Evolutionary conservation across 2,329 filamentous ascomycete genomes (phyloP), one percentile per base, ranked within the genome.

Genomic region (Epichloe sibirici): DNA sequence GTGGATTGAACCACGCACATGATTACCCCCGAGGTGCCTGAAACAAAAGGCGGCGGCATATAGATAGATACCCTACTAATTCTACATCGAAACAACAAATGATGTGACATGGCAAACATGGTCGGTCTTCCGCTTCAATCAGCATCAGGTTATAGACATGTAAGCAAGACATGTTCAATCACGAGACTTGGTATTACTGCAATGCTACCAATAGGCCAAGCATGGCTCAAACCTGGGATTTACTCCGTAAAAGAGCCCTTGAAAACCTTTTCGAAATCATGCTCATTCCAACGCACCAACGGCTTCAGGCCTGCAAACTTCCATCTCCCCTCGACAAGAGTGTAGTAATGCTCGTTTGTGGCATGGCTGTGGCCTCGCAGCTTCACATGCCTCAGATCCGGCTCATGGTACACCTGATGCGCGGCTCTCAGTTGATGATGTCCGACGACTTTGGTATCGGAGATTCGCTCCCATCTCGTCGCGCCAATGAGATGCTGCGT

Each of bases 341-440:
- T 73, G 63, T 79, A 81, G 72, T 72, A 75, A 58, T 78, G 73
- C 54, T 65, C 72, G 60, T 76, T 77, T 58, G 68, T 71, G 56
- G 72, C 74, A 64, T 81, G 77, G 5, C 74, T 75, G 57, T 80
- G 76, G n/a, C 76, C 76, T 68, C 78, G 77, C 58, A 74, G 68
- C 2, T 65, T 64, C 23, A 80, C 75, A 49, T 70, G 66, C n/a
- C 62, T 69, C 51, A 69, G 59, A 15, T 63, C 67, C 53, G 66
- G 69, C 58, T 78, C 76, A 13, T 66, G 73, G 65, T 80, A 80
- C 57, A 69, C 69, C 64, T 79, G 76, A 60, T 81, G 77, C 15
- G 77, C 76, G 45, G 79, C 77, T 34, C 77, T 75, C 57, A 81
- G 69, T 67, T 81, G 77, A 61, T 81, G 77, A 63, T 72, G 73